Base-by-base conservation (phyloP, 192 early-diverging fungal species). In the Lobosporangium transversale region DNA sequence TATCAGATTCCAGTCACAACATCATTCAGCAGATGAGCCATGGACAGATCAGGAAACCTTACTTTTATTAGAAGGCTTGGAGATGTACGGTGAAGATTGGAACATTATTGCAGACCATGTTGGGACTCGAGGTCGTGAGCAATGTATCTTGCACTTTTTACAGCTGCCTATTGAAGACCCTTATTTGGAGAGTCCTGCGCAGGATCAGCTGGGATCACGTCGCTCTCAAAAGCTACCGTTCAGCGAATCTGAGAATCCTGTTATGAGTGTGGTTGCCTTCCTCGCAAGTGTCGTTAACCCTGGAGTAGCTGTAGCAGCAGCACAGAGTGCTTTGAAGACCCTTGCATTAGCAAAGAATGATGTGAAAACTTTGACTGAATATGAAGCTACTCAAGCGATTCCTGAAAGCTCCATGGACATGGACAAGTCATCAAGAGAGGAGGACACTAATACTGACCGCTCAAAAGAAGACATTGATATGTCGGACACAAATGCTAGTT, bases 51-150 rank as follows among this genome's bases (percentile, higher is more conserved):
- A 93, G 78, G 97, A 99, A 71, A 91, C 87, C 12, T 79, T 97
- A 24, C 78, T 93, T 30, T 78, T 99, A 36, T 79, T 99, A 31
- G 97, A 99, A 83, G 97, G 89, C 2, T 78, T 99, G 20, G 97
- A 99, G 70, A 84, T 94, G 84, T 97, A 86, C 82, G 93, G 97
- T 49, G 93, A 97, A 45, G 95, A 98, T 69, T 99, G 97, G 97
- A 85, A 88, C 57, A 86, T 89, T 43, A 89, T 99, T 36, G 88
- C 96, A 17, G 94, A 95, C 48, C 94, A 97, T 60, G 95, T 99
- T 4, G 95, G 94, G 0, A 95, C 94, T 14, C 83, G 92, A 32
- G 91, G 90, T 3, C 91, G 92, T 63, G 94, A 97, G 53, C 92
- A 97, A 67, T 99, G 97, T 63, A 88, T 99, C 29, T 76, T 92